A percentile compares a stretch with the other conserved stretches of the same genome.
Conservation (phyloP, 2,329 filamentous ascomycete species). For the Trichoderma citrinoviride region DNA sequence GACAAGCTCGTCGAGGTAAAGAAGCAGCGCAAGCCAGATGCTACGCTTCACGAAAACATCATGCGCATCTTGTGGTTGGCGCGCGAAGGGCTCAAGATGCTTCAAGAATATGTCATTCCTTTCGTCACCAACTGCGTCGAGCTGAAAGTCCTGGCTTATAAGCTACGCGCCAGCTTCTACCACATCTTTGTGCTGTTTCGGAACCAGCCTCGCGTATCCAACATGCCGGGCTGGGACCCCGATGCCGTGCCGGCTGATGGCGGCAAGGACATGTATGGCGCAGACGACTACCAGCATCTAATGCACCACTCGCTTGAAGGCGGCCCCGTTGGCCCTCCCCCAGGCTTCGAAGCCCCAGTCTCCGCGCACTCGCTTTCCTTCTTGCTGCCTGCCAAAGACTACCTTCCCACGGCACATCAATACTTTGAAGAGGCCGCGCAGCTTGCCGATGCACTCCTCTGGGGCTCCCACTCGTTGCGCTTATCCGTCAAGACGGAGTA, state of each 20-base stretch:
- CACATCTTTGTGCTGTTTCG: slow-evolving; percentile 97
- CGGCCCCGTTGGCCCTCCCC: slow-evolving; percentile 56
- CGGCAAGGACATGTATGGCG: slow-evolving; percentile 50
- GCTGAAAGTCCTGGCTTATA: slow-evolving; percentile 85
- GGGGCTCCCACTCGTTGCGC: slow-evolving; percentile 84
- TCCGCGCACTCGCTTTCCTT: slow-evolving; percentile 61
- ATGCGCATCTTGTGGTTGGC: slow-evolving; percentile 93
- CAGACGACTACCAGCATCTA: slow-evolving; percentile 45
- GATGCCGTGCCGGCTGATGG: slow-evolving; percentile 41
- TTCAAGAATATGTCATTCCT: slow-evolving; percentile 84
- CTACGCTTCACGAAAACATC: slow-evolving; percentile 78
- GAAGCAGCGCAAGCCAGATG: slow-evolving; percentile 79
- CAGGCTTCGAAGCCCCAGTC: slow-evolving; percentile 49
- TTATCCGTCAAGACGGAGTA: slow-evolving; percentile 91
- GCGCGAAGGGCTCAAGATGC: slow-evolving; percentile 81
- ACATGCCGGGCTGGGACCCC: slow-evolving; percentile 53
- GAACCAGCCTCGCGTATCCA: slow-evolving; percentile 76
- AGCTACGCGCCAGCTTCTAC: slow-evolving; percentile 89
- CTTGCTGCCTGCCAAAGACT: slow-evolving; percentile 74
- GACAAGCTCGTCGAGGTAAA: slow-evolving; percentile 79
- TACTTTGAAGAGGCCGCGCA: slow-evolving; percentile 76
- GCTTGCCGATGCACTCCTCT: slow-evolving; percentile 72
- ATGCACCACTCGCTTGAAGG: slow-evolving; percentile 49
- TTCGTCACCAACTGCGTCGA: slow-evolving; percentile 76
- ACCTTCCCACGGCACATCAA: slow-evolving; percentile 74